phyloP scores from a whole-genome alignment of 2,329 filamentous ascomycete species.

The Stemphylium lycopersici region DNA sequence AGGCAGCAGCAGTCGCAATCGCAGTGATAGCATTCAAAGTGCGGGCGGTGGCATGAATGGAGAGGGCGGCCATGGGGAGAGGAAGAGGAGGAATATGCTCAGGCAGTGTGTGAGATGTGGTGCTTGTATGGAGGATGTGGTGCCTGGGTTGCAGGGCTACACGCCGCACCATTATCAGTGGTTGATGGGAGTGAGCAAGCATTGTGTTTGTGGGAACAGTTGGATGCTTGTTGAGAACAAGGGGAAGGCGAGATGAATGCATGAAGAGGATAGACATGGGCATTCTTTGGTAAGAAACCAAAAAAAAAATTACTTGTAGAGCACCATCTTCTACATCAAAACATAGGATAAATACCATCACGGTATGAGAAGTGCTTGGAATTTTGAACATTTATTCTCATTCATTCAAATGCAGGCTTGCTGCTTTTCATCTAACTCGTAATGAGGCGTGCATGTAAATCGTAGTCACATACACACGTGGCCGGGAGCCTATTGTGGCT shows the following conservation, averaged over 20 bases:
- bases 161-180: slow-evolving; percentile 39
- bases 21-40: slow-evolving; percentile 34
- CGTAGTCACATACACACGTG: slow-evolving; percentile 12
- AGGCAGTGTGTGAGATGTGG: slow-evolving; percentile 55
- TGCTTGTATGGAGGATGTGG: slow-evolving; percentile 55
- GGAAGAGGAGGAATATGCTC: slow-evolving; percentile 35
- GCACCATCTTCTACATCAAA: background rate
- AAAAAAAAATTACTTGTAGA: too few relatives aligned
- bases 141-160: slow-evolving; percentile 39
- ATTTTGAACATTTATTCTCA: slow-evolving; percentile 17
- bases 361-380: too few relatives aligned
- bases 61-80: background rate
- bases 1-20: slow-evolving; percentile 9
- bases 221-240: slow-evolving; percentile 45
- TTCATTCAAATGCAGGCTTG: slow-evolving; percentile 27
- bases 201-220: slow-evolving; percentile 47
- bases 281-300: too few relatives aligned
- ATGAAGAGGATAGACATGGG: background rate
- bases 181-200: slow-evolving; percentile 48
- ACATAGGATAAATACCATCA: too few relatives aligned
- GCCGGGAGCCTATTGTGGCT: background rate
- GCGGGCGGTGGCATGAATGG: slow-evolving; percentile 4
- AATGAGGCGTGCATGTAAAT: slow-evolving; percentile 16
- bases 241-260: slow-evolving; percentile 13
- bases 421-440: slow-evolving; percentile 26